A percentile compares a stretch with the other conserved stretches of the same genome.
phyloP scores from a whole-genome alignment of 2,329 filamentous ascomycete species.

The Hypoxylon sp. region DNA sequence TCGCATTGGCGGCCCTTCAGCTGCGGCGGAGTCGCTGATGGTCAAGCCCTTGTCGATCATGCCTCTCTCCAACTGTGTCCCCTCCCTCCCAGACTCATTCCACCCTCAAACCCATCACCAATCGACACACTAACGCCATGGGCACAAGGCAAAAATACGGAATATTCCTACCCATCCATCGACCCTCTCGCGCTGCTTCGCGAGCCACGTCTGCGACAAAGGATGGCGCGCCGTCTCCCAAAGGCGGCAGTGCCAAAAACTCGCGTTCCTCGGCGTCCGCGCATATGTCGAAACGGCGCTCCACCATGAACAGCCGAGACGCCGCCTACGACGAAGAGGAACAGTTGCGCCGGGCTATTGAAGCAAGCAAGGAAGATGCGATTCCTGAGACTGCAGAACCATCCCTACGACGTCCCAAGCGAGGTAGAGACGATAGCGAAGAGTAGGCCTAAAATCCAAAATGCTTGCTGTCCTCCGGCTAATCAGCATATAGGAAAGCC shows the following conservation, averaged over 20 bases:
- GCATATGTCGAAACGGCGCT: conserved; percentile 80
- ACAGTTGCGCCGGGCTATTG: conserved; percentile 85
- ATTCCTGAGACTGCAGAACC: conserved; percentile 60
- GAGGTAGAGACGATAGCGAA: conserved; percentile 89
- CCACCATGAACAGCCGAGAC: conserved; percentile 96
- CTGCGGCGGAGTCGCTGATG: conserved; percentile 38
- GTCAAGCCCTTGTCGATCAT: conserved; percentile 40
- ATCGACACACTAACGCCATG: conserved; percentile 50
- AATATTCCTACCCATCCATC: conserved; percentile 68
- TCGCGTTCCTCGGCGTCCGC: conserved; percentile 58
- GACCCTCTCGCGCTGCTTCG: conserved; percentile 63
- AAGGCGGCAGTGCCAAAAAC: conserved; percentile 63
- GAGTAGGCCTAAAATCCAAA: conserved; percentile 70
- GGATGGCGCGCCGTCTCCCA: conserved; percentile 63
- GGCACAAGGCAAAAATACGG: conserved; percentile 68
- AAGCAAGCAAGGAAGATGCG: conserved; percentile 89
- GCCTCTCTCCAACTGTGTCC: conserved; percentile 30
- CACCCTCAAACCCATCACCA: conserved; percentile 5
- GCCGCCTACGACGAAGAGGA: conserved; percentile 97
- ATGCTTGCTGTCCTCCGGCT: conserved; percentile 32
- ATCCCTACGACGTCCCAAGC: conserved; percentile 74
- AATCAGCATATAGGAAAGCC: conserved; percentile 64
- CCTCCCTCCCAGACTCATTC: conserved; percentile 32
- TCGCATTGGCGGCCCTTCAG: conserved; percentile 36
- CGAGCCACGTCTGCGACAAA: conserved; percentile 72